Evolutionary conservation across 1,284 basidiomycete genomes (phyloP).

Genomic region (Pseudozyma flocculosa): DNA sequence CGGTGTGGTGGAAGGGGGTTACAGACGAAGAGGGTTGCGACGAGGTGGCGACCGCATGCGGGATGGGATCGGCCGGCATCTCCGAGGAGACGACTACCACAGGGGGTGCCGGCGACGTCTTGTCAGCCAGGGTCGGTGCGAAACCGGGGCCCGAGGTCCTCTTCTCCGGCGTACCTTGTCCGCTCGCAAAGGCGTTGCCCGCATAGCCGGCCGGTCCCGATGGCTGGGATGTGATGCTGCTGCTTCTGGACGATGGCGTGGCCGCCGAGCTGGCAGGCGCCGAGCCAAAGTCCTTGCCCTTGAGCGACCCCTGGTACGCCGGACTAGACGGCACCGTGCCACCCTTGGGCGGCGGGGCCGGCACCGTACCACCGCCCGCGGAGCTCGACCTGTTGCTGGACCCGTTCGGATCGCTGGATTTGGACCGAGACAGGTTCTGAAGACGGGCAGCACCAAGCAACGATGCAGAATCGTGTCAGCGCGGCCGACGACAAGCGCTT

Average conservation of each 20-base stretch:
- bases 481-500: too few species aligned
- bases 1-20: conserved; percentile 38
- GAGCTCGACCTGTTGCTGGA: conserved; percentile 26
- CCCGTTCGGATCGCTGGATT: conserved; percentile 46
- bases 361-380: conserved; percentile 33
- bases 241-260: conserved; percentile 14
- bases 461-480: neutral
- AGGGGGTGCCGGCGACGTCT: conserved; percentile 47
- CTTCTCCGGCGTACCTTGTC: conserved; percentile 34
- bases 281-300: conserved; percentile 21
- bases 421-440: conserved; percentile 54
- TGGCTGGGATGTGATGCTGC: conserved; percentile 2
- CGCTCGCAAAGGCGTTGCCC: conserved; percentile 12
- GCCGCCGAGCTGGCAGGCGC: conserved; percentile 33
- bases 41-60: conserved; percentile 36
- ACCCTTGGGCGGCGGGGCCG: conserved; percentile 48
- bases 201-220: conserved; percentile 9
- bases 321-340: conserved; percentile 38
- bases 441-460: too few species aligned
- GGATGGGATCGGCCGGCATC: conserved; percentile 50
- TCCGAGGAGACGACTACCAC: conserved; percentile 51
- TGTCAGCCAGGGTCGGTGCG: conserved; percentile 39
- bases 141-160: conserved; percentile 12
- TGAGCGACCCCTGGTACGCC: conserved; percentile 45
- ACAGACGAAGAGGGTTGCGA: conserved; percentile 37